Conservation (phyloP, 75 land plant species). For the Azolla pinnata region DNA sequence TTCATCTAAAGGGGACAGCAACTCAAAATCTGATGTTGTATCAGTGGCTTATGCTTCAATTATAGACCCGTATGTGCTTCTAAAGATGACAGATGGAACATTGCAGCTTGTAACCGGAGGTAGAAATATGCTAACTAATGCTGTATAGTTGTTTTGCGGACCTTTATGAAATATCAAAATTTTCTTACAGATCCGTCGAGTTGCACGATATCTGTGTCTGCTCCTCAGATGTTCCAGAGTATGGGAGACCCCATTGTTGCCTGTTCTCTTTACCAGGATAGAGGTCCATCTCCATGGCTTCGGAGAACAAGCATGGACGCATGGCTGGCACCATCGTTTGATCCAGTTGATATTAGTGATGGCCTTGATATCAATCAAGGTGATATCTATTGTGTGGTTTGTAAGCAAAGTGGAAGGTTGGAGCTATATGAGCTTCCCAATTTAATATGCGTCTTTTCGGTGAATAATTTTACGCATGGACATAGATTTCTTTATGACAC, state of each 20-base stretch:
- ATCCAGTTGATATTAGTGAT: slow-evolving; percentile 54
- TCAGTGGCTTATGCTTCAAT: slow-evolving; percentile 62
- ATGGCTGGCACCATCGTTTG: slow-evolving; percentile 63
- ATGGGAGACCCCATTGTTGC: slow-evolving; percentile 54
- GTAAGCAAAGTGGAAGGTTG: slow-evolving; percentile 67
- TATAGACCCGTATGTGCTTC: slow-evolving; percentile 85
- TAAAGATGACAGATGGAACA: slow-evolving; percentile 87
- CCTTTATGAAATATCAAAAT: neutral
- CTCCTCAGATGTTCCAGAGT: slow-evolving; percentile 39
- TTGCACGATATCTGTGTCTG: slow-evolving; percentile 47
- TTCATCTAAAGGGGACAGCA: slow-evolving; percentile 20
- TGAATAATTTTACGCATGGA: slow-evolving; percentile 75
- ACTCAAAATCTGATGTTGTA: slow-evolving; percentile 23
- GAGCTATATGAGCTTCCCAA: slow-evolving; percentile 86
- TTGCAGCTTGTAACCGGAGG: slow-evolving; percentile 92
- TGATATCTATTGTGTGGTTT: slow-evolving; percentile 75
- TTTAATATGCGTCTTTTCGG: slow-evolving; percentile 65
- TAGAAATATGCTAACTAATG: slow-evolving; percentile 15
- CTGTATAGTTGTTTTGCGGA: neutral
- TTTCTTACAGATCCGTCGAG: slow-evolving; percentile 54
- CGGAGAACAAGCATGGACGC: slow-evolving; percentile 83
- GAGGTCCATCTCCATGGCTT: slow-evolving; percentile 90
- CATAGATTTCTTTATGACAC: slow-evolving; percentile 32
- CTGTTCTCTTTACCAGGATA: slow-evolving; percentile 88
- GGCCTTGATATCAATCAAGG: slow-evolving; percentile 59